Base-by-base conservation (phyloP, 1,139 yeast genomes). In the Suhomyces yuchorum region DNA sequence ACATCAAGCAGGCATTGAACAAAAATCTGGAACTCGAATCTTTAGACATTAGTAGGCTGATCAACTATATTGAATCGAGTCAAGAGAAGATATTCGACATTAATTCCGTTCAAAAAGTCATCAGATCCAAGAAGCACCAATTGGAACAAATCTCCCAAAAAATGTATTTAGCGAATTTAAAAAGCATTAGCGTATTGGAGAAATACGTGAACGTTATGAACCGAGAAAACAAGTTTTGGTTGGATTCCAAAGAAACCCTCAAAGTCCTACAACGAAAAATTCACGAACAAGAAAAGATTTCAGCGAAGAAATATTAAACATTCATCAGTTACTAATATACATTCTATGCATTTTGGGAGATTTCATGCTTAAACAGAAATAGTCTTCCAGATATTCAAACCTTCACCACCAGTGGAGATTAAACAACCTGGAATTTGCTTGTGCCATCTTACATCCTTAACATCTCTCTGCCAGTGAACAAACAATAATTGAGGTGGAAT, bases 371-470 rank as follows among this genome's bases (percentile, higher is more conserved):
- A 91, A 43, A 93, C 96, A 66, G 96, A 88, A 62, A 93, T 92
- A 26, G 98, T 92, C 75, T 93, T 93, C 97, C 98, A 93, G 45
- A 93, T 75, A 62, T 90, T 88, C 66, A 93, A 77, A 40, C 99
- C 99, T 60, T 92, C 98, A 38, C 95, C 87, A 56, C 99, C 98
- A 3, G 99, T 93, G 58, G 96, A 85, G 14, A 91, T 90, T 65
- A 95, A 77, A 59, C 96, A 86, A 41, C 99, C 99, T 4, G 99
- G 99, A 53, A 95, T 89, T 71, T 95, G 99, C 62, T 76, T 82
- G 69, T 93, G 97, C 98, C 99, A 93, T 70, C 96, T 89, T 38
- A 92, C 97, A 66, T 93, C 99, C 74, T 93, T 93, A 47, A 93
- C 97, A 62, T 92, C 95, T 60, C 85, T 85, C 74, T 95, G 99